Base-by-base conservation (phyloP, 495 filamentous ascomycete genomes). In the Penicillium maclennaniae region DNA sequence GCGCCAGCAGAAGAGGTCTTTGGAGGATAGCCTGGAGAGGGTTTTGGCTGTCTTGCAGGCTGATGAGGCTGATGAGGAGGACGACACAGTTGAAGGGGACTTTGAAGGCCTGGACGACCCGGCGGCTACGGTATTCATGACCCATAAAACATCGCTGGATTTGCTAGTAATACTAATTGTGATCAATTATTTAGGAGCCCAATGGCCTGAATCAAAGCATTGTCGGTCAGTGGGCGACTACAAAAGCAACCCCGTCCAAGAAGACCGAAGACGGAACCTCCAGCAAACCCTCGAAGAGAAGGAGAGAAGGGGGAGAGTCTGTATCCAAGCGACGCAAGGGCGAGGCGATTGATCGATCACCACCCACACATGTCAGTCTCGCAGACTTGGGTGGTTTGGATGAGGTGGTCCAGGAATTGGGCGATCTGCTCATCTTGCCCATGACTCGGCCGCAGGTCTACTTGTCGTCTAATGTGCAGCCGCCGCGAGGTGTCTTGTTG, bases 351-450 rank as follows among this genome's bases (percentile, higher is more conserved):
- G 81, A 90, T 69, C 74, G 83, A 37, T 83, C 79, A 27, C 87
- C 93, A 0, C 91, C 92, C 5, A 87, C 79, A 6, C 82, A 88
- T 55, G 70, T 93, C 16, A 87, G 82, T 53, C 77, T 97, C 19
- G 77, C 83, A 9, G 90, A 97, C 63, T 77, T 97, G 41, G 93
- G 91, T 47, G 92, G 92, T 9, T 79, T 96, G 45, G 89, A 95
- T 54, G 79, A 86, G 54, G 84, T 95, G 17, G 83, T 92, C 21
- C 74, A 81, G 38, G 76, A 90, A 55, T 76, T 97, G 38, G 84
- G 91, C 43, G 83, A 95, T 58, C 78, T 91, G 42, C 79, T 97
- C 6, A 88, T 91, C 39, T 78, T 92, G 51, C 92, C 93, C 9
- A 83, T 97, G 60, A 85, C 83, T 38, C 80, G 80, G 41, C 83